Evolutionary conservation across 1,284 basidiomycete species (phyloP).

Genomic region (Sporisorium sorghi): DNA sequence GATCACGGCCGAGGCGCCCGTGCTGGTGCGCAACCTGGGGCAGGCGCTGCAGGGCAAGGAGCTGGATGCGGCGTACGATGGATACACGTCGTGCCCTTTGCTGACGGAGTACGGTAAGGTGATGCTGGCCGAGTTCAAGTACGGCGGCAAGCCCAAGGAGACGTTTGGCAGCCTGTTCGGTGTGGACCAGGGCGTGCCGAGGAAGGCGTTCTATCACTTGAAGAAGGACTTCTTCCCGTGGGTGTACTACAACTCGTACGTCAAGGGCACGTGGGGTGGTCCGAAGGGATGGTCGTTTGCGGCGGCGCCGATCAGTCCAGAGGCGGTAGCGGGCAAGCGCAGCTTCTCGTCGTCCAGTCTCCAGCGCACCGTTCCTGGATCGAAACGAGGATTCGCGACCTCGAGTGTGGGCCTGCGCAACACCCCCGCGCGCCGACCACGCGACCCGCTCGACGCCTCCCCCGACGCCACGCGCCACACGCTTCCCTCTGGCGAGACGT

Average conservation of each 20-base stretch:
- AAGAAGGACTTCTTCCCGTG: constrained; percentile 92
- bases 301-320: constrained; percentile 30
- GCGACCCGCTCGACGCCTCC: constrained; percentile 60
- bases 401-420: constrained; percentile 49
- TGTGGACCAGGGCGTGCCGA: constrained; percentile 61
- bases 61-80: constrained; percentile 61
- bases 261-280: constrained; percentile 73
- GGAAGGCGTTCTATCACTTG: constrained; percentile 85
- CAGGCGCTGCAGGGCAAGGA: constrained; percentile 48
- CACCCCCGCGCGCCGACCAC: constrained; percentile 60
- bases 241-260: constrained; percentile 87
- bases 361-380: constrained; percentile 15
- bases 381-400: constrained; percentile 47
- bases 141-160: constrained; percentile 86
- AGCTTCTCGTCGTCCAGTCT: constrained; percentile 18
- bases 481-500: constrained; percentile 58
- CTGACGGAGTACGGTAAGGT: constrained; percentile 86
- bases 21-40: constrained; percentile 85
- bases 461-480: constrained; percentile 55
- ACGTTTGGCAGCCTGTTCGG: constrained; percentile 70
- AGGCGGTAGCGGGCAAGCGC: constrained; percentile 38
- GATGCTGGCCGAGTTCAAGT: constrained; percentile 86
- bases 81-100: constrained; percentile 66
- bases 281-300: constrained; percentile 58
- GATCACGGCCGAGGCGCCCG: constrained; percentile 89